A percentile compares a stretch with the other conserved stretches of the same genome.
Conservation (phyloP, 1,284 basidiomycete species). For the Sanguinoderma infundibulare region DNA sequence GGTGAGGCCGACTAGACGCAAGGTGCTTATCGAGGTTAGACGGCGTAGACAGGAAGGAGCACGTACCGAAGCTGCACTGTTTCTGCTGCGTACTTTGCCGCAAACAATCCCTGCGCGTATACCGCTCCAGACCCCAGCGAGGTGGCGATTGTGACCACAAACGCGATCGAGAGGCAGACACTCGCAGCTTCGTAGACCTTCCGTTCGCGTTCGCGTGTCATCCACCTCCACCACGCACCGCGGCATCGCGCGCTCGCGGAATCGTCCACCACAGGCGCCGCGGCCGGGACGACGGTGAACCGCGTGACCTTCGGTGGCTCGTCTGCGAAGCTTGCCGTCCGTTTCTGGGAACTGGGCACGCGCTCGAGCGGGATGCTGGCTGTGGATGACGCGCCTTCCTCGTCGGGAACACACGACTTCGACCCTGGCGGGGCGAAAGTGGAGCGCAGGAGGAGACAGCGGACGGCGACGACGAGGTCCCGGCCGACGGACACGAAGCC, state of each 20-base stretch:
- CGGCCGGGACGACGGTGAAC: background rate
- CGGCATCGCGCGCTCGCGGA: background rate
- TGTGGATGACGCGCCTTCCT: background rate
- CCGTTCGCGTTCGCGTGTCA: background rate
- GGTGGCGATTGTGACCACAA: background rate
- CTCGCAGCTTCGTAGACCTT: background rate
- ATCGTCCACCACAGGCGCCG: background rate
- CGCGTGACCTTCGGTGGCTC: background rate
- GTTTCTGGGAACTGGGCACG: background rate
- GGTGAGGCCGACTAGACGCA: no score
- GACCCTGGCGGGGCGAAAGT: background rate
- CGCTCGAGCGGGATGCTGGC: background rate
- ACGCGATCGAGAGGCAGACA: background rate
- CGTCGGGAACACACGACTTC: no score
- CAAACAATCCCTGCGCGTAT: background rate
- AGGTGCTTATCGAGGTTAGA: no score
- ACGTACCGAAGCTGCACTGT: no score
- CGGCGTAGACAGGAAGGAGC: no score
- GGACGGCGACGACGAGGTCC: slow-evolving; percentile 4
- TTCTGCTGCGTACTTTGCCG: no score
- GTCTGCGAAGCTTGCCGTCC: background rate
- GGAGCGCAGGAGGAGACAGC: background rate
- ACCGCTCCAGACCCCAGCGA: background rate
- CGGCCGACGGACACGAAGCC: slow-evolving; percentile 1
- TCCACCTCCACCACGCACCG: background rate